phyloP scores from a whole-genome alignment of 1,139 yeast genomes.

The Kodamaea ohmeri region DNA sequence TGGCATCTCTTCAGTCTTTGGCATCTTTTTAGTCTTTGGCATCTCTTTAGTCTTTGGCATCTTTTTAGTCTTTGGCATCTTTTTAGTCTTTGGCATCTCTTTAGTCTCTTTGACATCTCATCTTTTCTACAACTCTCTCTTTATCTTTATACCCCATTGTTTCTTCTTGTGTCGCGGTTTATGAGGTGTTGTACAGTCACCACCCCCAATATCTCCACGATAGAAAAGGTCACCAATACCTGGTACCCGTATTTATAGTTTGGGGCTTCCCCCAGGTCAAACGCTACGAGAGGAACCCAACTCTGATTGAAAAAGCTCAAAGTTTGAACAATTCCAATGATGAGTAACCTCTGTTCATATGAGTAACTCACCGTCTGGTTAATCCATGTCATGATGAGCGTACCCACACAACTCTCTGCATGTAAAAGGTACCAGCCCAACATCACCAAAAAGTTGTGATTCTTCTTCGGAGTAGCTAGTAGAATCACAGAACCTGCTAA shows the following conservation, averaged over 20 bases:
- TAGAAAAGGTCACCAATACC: constrained; percentile 5
- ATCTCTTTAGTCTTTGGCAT: no score
- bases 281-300: constrained; percentile 10
- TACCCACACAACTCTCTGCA: constrained; percentile 10
- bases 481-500: constrained; percentile 8
- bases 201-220: constrained; percentile 8
- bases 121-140: neutral
- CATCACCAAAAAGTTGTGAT: constrained; percentile 7
- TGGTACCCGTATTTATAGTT: constrained; percentile 11
- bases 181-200: constrained; percentile 6
- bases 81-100: no score
- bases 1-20: no score
- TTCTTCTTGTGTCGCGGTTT: constrained; percentile 5
- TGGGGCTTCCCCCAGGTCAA: constrained; percentile 10
- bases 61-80: no score
- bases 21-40: no score
- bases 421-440: constrained; percentile 9
- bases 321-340: constrained; percentile 11
- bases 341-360: constrained; percentile 10
- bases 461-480: constrained; percentile 6
- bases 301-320: constrained; percentile 10
- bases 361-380: constrained; percentile 11
- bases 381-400: constrained; percentile 12
- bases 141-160: neutral
- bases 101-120: no score